Evolutionary conservation across 345 rosid genomes (phyloP), one percentile per base, ranked within the genome.

Genomic region (Sonneratia caseolaris): DNA sequence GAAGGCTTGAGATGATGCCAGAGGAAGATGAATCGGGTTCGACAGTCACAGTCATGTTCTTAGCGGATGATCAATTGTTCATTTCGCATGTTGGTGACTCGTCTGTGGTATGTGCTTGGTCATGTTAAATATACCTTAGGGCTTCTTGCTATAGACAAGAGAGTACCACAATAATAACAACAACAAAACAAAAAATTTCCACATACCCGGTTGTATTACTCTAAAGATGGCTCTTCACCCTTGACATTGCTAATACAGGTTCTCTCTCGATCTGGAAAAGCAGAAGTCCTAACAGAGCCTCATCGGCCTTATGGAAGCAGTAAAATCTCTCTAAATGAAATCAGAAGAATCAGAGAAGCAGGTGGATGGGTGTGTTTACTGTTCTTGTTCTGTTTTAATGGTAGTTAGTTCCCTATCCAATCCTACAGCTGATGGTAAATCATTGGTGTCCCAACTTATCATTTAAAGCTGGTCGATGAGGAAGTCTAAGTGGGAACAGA

Each of bases 281-380:
- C 84, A 22, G 89, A 88, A 74, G 79, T 83, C 15, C 73, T 94
- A 76, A 91, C 93, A 71, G 81, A 83, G 82, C 82, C 91, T 61
- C 98, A 94, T 82, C 89, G 97, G 71, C 98, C 97, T 24, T 88
- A 86, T 79, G 98, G 98, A 75, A 89, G 84, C 81, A 81, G 68
- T 72, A 81, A 82, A 59, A 79, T 79, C 68, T 89, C 96, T 55
- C 88, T 94, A 68, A 79, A 82, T 48, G 98, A 91, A 84, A 77
- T 90, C 71, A 89, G 77, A 82, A 91, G 98, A 77, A 88, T 94
- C 74, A 88, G 92, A 85, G 97, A 91, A 87, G 96, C 98, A 86
- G 97, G 98, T 86, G 98, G 98, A 86, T 94, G 98, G 97, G 98
- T 89, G 89, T 83, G 91, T 85, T 79, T 80, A 76, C 81, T 80